Conservation (phyloP, 257 asterid genomes). For the Nemophila menziesii region DNA sequence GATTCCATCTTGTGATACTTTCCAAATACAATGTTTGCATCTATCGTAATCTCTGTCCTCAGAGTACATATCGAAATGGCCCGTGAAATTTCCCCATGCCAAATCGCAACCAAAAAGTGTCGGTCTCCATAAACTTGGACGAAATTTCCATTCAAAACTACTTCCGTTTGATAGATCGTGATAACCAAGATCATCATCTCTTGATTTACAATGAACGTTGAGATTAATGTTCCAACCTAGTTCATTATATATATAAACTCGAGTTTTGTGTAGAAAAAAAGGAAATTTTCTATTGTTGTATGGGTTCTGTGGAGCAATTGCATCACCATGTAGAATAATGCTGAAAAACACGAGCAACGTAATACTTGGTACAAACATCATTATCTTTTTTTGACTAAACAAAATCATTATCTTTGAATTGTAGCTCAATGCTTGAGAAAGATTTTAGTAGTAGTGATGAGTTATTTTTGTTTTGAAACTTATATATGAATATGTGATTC, state of each 20-base stretch:
- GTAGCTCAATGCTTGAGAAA: too few relatives aligned
- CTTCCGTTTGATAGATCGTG: neutral
- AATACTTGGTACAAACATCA: neutral
- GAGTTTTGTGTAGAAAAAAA: neutral
- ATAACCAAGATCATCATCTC: constrained; percentile 8
- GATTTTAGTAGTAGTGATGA: neutral
- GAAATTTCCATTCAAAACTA: constrained; percentile 4
- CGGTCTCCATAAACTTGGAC: neutral
- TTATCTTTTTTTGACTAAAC: too few relatives aligned
- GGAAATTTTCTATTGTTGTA: neutral
- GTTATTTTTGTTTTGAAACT: too few relatives aligned
- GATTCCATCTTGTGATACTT: constrained; percentile 2
- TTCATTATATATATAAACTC: constrained; percentile 1
- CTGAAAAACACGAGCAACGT: neutral
- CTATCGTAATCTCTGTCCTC: constrained; percentile 1
- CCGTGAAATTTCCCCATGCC: neutral
- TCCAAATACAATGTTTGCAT: constrained; percentile 5
- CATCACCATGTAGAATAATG: neutral
- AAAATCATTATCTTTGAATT: too few relatives aligned
- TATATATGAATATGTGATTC: neutral
- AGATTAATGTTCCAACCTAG: constrained; percentile 2
- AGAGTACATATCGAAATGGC: constrained; percentile 5
- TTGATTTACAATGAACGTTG: constrained; percentile 5
- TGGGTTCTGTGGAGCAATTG: neutral
- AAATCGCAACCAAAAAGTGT: constrained; percentile 7